Evolutionary conservation across 1,284 basidiomycete genomes (phyloP).

Genomic region (Singerocomus rubriflavus): DNA sequence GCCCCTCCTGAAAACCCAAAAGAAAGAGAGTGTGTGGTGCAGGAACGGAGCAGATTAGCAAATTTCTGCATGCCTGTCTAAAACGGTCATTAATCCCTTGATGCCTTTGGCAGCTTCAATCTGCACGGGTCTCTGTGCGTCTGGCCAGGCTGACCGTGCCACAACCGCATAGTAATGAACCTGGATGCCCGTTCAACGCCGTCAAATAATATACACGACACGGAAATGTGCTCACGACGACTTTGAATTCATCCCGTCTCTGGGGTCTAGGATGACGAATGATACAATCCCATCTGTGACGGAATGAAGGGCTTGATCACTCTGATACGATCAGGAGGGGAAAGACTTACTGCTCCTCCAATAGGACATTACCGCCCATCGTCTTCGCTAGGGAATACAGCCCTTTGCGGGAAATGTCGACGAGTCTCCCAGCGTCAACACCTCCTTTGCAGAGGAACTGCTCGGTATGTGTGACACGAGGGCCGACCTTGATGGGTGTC

Average conservation of each 20-base stretch:
- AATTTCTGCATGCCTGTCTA: conserved; percentile 31
- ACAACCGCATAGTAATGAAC: conserved; percentile 35
- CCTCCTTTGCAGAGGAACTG: conserved; percentile 36
- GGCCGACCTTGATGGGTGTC: conserved; percentile 28
- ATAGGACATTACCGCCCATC: conserved; percentile 36
- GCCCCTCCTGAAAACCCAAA: conserved; percentile 12
- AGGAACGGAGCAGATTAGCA: conserved; percentile 17
- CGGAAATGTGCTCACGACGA: conserved; percentile 24
- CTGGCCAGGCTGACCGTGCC: conserved; percentile 34
- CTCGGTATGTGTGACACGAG: conserved; percentile 35
- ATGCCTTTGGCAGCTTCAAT: conserved; percentile 36
- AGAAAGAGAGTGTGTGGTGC: not conserved
- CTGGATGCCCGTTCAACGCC: conserved; percentile 21
- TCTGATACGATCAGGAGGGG: conserved; percentile 16
- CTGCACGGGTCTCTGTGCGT: conserved; percentile 34
- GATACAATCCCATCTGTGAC: conserved; percentile 35
- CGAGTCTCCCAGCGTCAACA: conserved; percentile 34
- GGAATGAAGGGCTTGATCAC: conserved; percentile 18
- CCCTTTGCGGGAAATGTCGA: conserved; percentile 33
- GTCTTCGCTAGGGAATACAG: conserved; percentile 32
- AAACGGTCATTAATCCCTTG: conserved; percentile 35
- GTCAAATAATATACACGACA: conserved; percentile 7
- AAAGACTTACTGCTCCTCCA: conserved; percentile 34
- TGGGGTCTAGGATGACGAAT: conserved; percentile 32
- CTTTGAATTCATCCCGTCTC: conserved; percentile 34